Conservation (phyloP, 805 yeast genomes). For the Yamadazyma olivae region DNA sequence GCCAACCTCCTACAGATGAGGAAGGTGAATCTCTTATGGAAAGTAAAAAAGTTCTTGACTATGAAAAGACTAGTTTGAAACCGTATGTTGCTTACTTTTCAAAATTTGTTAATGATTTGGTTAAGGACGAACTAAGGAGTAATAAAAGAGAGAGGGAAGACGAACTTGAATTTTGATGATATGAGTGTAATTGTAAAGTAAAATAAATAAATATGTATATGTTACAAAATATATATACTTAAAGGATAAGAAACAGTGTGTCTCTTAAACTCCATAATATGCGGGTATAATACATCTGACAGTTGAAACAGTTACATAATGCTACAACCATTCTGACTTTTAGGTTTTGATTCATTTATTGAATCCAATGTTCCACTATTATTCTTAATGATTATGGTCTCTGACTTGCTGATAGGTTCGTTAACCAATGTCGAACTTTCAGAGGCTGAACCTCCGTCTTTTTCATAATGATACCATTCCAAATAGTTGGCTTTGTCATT, state of each 20-base stretch:
- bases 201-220: conserved; percentile 1
- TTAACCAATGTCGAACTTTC: conserved; percentile 13
- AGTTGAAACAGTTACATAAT: conserved; percentile 1
- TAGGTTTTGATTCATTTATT: conserved; percentile 8
- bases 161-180: conserved; percentile 26
- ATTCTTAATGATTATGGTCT: conserved; percentile 35
- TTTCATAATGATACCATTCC: conserved; percentile 61
- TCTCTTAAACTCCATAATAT: no score
- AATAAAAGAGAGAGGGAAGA: conserved; percentile 34
- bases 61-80: conserved; percentile 65
- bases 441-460: conserved; percentile 3
- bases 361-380: conserved; percentile 34
- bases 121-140: conserved; percentile 49
- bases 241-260: no score
- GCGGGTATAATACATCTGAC: no score
- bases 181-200: background rate
- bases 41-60: conserved; percentile 34
- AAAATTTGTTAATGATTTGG: conserved; percentile 54
- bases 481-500: conserved; percentile 52
- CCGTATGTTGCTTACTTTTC: conserved; percentile 69
- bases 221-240: background rate
- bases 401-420: conserved; percentile 14
- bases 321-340: conserved; percentile 1
- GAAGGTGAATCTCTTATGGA: conserved; percentile 13
- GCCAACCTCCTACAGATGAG: conserved; percentile 15